These are phyloP conservation scores for Bassia scoparia DNA, from an alignment of 148 eudicot genomes.

Conservation along the genomic window DNA sequence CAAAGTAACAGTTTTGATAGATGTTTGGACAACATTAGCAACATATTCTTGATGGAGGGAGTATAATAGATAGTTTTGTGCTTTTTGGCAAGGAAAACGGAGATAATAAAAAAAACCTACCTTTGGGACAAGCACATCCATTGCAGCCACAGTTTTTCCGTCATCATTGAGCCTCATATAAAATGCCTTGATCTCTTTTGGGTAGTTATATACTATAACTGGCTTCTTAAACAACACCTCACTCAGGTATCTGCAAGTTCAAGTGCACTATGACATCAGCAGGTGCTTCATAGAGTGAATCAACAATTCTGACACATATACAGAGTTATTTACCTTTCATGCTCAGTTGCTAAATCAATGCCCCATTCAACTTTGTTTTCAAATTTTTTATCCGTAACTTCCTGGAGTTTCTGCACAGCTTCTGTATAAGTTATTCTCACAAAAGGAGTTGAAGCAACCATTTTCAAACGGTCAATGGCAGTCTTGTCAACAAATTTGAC, in stretches of 20 bases:
- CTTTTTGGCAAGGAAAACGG: not conserved
- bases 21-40: not conserved
- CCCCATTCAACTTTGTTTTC: constrained; percentile 98
- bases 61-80: not conserved
- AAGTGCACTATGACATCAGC: not conserved
- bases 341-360: constrained; percentile 91
- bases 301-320: not conserved
- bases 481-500: constrained; percentile 62
- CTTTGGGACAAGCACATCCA: constrained; percentile 99
- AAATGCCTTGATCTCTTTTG: constrained; percentile 91
- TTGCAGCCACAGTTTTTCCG: constrained; percentile 92
- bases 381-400: constrained; percentile 66
- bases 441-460: constrained; percentile 77
- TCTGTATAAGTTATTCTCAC: constrained; percentile 75
- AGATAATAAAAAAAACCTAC: constrained; percentile 35
- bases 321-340: constrained; percentile 56
- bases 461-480: constrained; percentile 70
- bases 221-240: constrained; percentile 73
- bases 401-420: constrained; percentile 62
- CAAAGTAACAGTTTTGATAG: not conserved
- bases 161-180: constrained; percentile 95
- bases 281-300: not conserved
- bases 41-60: not conserved
- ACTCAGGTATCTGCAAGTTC: constrained; percentile 60
- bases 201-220: constrained; percentile 90